phyloP scores from a whole-genome alignment of 1,284 basidiomycete genomes.

The Microbotryum saponariae region DNA sequence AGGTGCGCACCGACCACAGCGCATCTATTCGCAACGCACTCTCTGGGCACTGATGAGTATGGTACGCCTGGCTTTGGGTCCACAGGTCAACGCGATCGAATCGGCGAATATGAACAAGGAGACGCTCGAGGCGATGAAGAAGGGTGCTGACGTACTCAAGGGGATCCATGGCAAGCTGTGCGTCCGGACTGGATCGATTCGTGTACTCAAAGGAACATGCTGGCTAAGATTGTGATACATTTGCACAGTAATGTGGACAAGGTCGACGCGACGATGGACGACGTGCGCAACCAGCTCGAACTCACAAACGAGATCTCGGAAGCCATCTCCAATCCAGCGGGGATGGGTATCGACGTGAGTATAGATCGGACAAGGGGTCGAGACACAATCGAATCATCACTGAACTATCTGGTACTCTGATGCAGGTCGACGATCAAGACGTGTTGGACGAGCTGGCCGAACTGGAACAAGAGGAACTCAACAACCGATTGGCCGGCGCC shows the following conservation, averaged over 20 bases:
- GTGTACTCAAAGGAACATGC: too few relatives aligned
- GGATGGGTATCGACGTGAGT: slow-evolving; percentile 53
- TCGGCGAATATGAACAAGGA: slow-evolving; percentile 97
- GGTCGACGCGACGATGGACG: slow-evolving; percentile 86
- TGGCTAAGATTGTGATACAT: too few relatives aligned
- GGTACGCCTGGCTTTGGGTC: neutral
- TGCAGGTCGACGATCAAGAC: slow-evolving; percentile 55
- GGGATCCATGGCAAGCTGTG: slow-evolving; percentile 86
- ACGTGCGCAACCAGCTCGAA: slow-evolving; percentile 86
- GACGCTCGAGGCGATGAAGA: slow-evolving; percentile 97
- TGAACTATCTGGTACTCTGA: neutral
- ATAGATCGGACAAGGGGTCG: slow-evolving; percentile 1
- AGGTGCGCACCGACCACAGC: slow-evolving; percentile 47
- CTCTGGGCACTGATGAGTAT: neutral
- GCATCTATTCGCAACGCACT: neutral
- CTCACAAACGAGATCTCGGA: slow-evolving; percentile 92
- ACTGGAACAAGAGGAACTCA: slow-evolving; percentile 84
- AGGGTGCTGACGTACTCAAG: slow-evolving; percentile 83
- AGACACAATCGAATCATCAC: neutral
- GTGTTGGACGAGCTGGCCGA: slow-evolving; percentile 78
- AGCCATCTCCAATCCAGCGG: slow-evolving; percentile 76
- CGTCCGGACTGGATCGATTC: slow-evolving; percentile 37
- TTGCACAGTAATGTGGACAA: slow-evolving; percentile 69
- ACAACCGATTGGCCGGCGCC: slow-evolving; percentile 77
- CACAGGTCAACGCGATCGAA: slow-evolving; percentile 81